phyloP scores from a whole-genome alignment of 1,139 yeast species.

The Protomyces macrosporus region DNA sequence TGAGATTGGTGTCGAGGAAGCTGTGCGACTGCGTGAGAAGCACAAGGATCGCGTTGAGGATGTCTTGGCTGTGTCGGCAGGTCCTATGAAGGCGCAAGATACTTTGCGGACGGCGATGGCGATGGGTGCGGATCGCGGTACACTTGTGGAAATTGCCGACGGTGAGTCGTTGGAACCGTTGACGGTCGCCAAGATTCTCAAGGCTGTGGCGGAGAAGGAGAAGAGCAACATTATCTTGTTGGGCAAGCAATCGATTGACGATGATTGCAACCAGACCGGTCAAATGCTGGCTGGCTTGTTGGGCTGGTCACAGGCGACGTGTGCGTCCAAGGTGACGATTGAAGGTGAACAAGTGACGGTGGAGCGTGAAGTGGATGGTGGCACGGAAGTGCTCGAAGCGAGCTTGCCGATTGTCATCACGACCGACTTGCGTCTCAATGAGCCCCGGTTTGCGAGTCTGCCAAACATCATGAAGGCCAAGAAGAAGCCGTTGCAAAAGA shows the following conservation, averaged over 20 bases:
- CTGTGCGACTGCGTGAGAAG: slow-evolving; percentile 67
- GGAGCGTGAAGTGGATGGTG: slow-evolving; percentile 92
- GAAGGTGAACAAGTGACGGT: slow-evolving; percentile 58
- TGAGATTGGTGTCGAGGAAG: slow-evolving; percentile 94
- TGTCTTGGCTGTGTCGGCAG: slow-evolving; percentile 89
- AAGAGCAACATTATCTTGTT: slow-evolving; percentile 71
- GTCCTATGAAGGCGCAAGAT: slow-evolving; percentile 82
- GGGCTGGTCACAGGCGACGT: slow-evolving; percentile 97
- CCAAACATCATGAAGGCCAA: slow-evolving; percentile 98
- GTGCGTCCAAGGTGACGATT: slow-evolving; percentile 80
- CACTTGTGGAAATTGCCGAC: slow-evolving; percentile 74
- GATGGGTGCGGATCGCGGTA: slow-evolving; percentile 84
- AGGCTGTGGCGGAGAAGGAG: slow-evolving; percentile 65
- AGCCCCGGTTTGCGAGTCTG: slow-evolving; percentile 86
- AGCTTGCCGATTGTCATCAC: slow-evolving; percentile 80
- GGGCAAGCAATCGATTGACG: slow-evolving; percentile 96
- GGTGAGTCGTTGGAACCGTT: slow-evolving; percentile 68
- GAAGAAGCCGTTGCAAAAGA: slow-evolving; percentile 80
- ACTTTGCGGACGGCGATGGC: slow-evolving; percentile 85
- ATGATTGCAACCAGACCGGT: slow-evolving; percentile 94
- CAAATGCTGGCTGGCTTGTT: slow-evolving; percentile 92
- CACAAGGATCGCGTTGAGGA: slow-evolving; percentile 67
- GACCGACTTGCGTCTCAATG: slow-evolving; percentile 87
- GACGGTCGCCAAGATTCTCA: slow-evolving; percentile 77
- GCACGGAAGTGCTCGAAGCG: slow-evolving; percentile 76